Evolutionary conservation across 768 basidiomycete species (phyloP), one percentile per base, ranked within the genome.

Genomic region (Kwoniella bestiolae): DNA sequence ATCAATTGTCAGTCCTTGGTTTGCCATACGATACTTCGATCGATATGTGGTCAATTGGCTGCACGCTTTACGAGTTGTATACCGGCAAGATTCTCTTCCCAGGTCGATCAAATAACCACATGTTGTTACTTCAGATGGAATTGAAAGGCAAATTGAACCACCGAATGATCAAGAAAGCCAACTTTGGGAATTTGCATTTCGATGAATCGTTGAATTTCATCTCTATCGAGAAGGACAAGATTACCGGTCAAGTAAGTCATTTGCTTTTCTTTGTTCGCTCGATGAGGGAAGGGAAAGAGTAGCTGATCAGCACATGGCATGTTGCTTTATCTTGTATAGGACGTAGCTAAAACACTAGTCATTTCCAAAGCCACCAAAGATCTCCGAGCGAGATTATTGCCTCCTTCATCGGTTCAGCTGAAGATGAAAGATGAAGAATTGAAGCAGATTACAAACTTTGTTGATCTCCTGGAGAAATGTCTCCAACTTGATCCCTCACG

Each of bases 41-140:
- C 28, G 95, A 98, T 76, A 86, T 96, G 31, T 98, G 96, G 96
- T 95, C 94, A 8, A 89, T 95, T 64, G 96, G 94, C 2, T 98
- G 95, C 82, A 98, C 96, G 6, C 84, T 99, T n/a, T 81, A 80
- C 66, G 81, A 82, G 66, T 76, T 80, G 2, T 95, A 93, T 82
- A 94, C 93, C 1, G 93, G 92, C 80, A 97, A 96, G 84, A 98
- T 98, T 61, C 87, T 99, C 44, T 92, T 98, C 81, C 96, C 96
- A 0, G 95, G 95, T 12, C 88, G 92, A 41, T 91, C 91, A 18
- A 98, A 99, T 82, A 96, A 96, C 77, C 94, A 98, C 76, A 98
- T 98, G 95, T 84, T 98, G 21, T 84, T 93, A 60, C 87, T 91
- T 62, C 96, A 97, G 91, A 97, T 97, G 94, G 95, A 98, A 80